Percentiles rank a stretch among this genome's conserved stretches.
Conservation (phyloP, 2,329 filamentous ascomycete genomes). For the Coleophoma crateriformis region DNA sequence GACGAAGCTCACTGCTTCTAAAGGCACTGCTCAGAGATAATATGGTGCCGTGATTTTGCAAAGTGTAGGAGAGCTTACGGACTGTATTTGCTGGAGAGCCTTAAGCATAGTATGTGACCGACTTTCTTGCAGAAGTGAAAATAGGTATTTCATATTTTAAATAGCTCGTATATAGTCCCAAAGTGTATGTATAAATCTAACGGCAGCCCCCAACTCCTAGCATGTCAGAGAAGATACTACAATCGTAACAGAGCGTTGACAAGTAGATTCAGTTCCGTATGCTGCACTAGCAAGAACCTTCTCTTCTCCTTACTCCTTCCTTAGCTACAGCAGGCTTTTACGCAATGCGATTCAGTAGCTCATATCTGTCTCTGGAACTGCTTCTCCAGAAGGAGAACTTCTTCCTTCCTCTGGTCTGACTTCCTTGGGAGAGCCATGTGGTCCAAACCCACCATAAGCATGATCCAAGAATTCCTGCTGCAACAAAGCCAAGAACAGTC, state of each 20-base stretch:
- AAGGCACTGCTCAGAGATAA: too few relatives aligned
- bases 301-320: constrained; percentile 4
- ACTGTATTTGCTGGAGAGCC: too few relatives aligned
- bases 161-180: too few relatives aligned
- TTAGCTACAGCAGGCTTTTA: constrained; percentile 5
- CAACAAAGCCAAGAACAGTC: constrained; percentile 26
- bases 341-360: constrained; percentile 24
- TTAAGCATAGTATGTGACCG: too few relatives aligned
- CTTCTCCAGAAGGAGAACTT: constrained; percentile 16
- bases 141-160: too few relatives aligned
- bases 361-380: constrained; percentile 20
- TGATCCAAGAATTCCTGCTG: constrained; percentile 21
- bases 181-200: too few relatives aligned
- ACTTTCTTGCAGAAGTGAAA: too few relatives aligned
- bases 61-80: too few relatives aligned
- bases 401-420: constrained; percentile 5
- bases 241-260: not conserved
- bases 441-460: constrained; percentile 23
- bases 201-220: not conserved
- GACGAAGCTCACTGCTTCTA: too few relatives aligned
- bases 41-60: too few relatives aligned
- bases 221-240: not conserved
- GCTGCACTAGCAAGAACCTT: constrained; percentile 24
- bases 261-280: constrained; percentile 3
- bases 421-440: constrained; percentile 16